phyloP scores from a whole-genome alignment of 148 eudicot genomes.

The Vaccinium macrocarpon region DNA sequence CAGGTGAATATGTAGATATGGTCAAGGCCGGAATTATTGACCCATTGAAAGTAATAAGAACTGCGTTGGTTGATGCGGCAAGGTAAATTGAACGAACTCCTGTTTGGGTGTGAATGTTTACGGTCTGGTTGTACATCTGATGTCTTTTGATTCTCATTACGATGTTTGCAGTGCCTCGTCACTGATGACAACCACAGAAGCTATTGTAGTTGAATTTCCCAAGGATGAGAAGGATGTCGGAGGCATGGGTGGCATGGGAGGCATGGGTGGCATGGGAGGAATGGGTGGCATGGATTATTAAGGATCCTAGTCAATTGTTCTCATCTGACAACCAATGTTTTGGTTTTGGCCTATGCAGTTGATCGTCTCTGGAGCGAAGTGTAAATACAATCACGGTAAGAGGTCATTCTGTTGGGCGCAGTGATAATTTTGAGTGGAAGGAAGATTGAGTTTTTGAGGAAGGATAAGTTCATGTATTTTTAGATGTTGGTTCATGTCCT shows the following conservation, averaged over 20 bases:
- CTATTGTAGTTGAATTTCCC: slow-evolving; percentile 37
- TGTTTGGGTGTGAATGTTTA: neutral
- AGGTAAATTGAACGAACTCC: slow-evolving; percentile 32
- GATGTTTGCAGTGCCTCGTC: slow-evolving; percentile 33
- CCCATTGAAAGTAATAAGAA: slow-evolving; percentile 85
- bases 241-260: slow-evolving; percentile 38
- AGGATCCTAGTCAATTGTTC: neutral
- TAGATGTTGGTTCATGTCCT: neutral
- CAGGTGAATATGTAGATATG: slow-evolving; percentile 94
- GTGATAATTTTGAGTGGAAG: neutral
- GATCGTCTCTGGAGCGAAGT: slow-evolving; percentile 2
- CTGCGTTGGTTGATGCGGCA: slow-evolving; percentile 81
- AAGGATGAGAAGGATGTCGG: slow-evolving; percentile 55
- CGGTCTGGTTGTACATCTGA: neutral
- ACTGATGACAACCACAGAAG: slow-evolving; percentile 43
- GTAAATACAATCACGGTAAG: neutral
- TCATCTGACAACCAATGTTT: neutral
- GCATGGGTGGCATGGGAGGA: slow-evolving; percentile 36
- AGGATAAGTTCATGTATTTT: neutral
- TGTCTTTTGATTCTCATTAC: neutral
- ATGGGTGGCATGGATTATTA: slow-evolving; percentile 60
- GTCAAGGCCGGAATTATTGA: slow-evolving; percentile 87
- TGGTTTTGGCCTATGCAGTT: neutral
- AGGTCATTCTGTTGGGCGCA: neutral
- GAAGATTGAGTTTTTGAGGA: neutral